phyloP scores from a whole-genome alignment of 164 flowering plant species.

The Annona cherimola region DNA sequence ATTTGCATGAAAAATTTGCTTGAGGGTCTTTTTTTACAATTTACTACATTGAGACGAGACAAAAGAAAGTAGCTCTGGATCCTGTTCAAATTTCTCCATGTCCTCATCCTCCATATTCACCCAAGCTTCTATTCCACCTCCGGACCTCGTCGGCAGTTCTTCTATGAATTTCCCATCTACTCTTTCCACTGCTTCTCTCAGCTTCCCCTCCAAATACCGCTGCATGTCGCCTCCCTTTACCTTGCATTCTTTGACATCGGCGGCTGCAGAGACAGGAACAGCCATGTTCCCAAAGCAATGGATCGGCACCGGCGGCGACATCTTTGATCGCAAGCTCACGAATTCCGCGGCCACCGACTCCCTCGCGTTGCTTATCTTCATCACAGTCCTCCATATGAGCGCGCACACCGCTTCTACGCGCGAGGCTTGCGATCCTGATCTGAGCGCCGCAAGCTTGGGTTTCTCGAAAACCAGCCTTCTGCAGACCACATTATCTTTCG shows the following conservation, averaged over 20 bases:
- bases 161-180: neutral
- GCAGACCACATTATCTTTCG: too few relatives aligned
- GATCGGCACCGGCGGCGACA: slow-evolving; percentile 19
- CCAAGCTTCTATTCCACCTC: slow-evolving; percentile 6
- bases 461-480: too few relatives aligned
- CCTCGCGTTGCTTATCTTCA: neutral
- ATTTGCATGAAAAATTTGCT: too few relatives aligned
- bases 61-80: slow-evolving; percentile 3
- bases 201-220: neutral
- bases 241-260: neutral
- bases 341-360: slow-evolving; percentile 4
- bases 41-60: neutral
- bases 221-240: neutral
- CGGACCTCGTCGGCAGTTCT: neutral
- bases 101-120: neutral
- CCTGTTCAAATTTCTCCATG: slow-evolving; percentile 4
- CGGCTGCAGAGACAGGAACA: too few relatives aligned
- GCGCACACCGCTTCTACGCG: slow-evolving; percentile 21
- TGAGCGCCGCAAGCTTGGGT: too few relatives aligned
- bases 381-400: slow-evolving; percentile 17
- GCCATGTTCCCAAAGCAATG: slow-evolving; percentile 18
- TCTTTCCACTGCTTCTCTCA: slow-evolving; percentile 1
- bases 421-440: too few relatives aligned
- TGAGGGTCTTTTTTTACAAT: too few relatives aligned
- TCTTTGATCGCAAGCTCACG: slow-evolving; percentile 16